A percentile compares a stretch with the other conserved stretches of the same genome.
phyloP scores from a whole-genome alignment of 306 rosid genomes.

The Prunus armeniaca region DNA sequence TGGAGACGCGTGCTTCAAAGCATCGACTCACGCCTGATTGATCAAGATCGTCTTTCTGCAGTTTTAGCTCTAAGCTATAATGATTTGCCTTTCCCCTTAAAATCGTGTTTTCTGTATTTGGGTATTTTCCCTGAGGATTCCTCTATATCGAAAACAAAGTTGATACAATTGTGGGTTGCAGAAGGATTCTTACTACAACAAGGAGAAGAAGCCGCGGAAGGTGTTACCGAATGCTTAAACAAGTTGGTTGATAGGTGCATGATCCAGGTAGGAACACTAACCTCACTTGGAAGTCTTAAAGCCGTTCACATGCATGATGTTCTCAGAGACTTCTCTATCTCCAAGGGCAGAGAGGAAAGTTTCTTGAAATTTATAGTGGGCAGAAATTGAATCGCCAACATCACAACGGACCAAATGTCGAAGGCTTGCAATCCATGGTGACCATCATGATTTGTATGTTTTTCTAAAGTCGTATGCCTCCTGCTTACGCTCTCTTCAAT shows the following conservation, averaged over 20 bases:
- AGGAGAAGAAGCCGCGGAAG: not conserved
- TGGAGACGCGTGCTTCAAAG: not conserved
- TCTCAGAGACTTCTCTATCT: constrained; percentile 6
- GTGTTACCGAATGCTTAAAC: not conserved
- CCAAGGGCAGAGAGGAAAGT: not conserved
- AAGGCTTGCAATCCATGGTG: not conserved
- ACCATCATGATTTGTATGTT: not conserved
- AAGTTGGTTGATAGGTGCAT: not conserved
- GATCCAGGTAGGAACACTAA: not conserved
- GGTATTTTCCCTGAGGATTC: constrained; percentile 6
- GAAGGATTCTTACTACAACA: constrained; percentile 2
- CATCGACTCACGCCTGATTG: not conserved
- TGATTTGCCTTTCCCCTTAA: not conserved
- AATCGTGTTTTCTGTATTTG: constrained; percentile 17
- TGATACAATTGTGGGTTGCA: constrained; percentile 8
- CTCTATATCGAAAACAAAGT: not conserved
- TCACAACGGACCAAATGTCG: not conserved
- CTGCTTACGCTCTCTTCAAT: not conserved
- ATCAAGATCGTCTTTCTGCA: not conserved
- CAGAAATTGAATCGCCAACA: not conserved
- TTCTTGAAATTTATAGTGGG: not conserved
- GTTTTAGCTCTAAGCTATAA: constrained; percentile 6
- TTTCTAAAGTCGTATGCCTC: not conserved
- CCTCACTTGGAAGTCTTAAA: not conserved
- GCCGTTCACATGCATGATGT: not conserved